Conservation (phyloP, 805 yeast genomes). For the Wilhelminamyces savonicus region DNA sequence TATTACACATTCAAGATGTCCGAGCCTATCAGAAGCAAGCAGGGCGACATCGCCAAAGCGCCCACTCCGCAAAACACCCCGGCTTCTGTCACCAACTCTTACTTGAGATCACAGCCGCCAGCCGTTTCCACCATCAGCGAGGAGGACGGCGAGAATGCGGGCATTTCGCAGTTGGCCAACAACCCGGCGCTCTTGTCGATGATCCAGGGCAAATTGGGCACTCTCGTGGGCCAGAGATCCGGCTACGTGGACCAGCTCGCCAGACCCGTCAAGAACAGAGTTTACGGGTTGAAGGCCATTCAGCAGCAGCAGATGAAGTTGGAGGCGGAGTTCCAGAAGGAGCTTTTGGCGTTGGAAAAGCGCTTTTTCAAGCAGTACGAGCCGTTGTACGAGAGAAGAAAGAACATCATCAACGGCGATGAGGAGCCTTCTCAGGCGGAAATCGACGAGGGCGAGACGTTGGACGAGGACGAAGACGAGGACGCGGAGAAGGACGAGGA, state of each 20-base stretch:
- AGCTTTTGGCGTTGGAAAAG: constrained; percentile 79
- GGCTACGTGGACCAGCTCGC: constrained; percentile 83
- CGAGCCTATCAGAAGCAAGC: constrained; percentile 72
- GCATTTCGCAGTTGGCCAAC: constrained; percentile 49
- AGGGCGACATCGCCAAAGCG: constrained; percentile 77
- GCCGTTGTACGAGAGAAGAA: constrained; percentile 73
- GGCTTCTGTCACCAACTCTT: constrained; percentile 73
- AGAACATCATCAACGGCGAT: constrained; percentile 63
- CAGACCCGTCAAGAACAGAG: constrained; percentile 62
- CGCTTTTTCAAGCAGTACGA: constrained; percentile 65
- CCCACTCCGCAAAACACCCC: constrained; percentile 99
- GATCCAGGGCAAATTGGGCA: constrained; percentile 85
- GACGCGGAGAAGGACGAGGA: constrained; percentile 37
- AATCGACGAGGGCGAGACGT: constrained; percentile 67
- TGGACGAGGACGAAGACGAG: constrained; percentile 51
- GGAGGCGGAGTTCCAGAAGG: constrained; percentile 89
- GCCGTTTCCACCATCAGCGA: constrained; percentile 64
- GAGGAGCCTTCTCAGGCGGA: constrained; percentile 76
- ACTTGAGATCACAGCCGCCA: constrained; percentile 57
- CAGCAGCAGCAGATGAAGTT: constrained; percentile 75
- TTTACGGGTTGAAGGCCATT: constrained; percentile 73
- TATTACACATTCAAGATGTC: constrained; percentile 48
- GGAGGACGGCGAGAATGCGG: constrained; percentile 37
- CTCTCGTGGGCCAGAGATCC: constrained; percentile 77
- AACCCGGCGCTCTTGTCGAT: constrained; percentile 79